These are phyloP conservation scores for Chloropicon primus DNA, from an alignment of 139 green algal genomes.

Conservation along the genomic window DNA sequence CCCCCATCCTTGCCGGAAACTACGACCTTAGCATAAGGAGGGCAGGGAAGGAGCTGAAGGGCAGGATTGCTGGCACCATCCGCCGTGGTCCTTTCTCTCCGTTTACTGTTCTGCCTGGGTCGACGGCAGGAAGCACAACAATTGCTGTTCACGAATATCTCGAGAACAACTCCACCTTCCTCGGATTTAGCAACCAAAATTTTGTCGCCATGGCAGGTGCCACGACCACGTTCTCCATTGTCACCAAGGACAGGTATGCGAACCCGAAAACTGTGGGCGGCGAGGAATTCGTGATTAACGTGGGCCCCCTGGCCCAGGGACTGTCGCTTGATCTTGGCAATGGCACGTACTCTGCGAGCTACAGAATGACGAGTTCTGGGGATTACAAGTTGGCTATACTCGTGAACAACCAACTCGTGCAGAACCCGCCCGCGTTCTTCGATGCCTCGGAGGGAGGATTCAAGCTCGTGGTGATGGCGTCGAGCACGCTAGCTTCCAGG, in stretches of 20 bases:
- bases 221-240: slow-evolving; percentile 3
- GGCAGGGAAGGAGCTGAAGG: not conserved
- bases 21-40: not conserved
- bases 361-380: slow-evolving; percentile 1
- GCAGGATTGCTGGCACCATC: not conserved
- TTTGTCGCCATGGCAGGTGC: slow-evolving; percentile 1
- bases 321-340: slow-evolving; percentile 1
- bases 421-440: not conserved
- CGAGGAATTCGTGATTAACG: slow-evolving; percentile 8
- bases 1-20: not conserved
- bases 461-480: not conserved
- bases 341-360: slow-evolving; percentile 7
- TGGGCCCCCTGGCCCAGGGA: slow-evolving; percentile 2
- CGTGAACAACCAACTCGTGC: slow-evolving; percentile 2
- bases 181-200: not conserved
- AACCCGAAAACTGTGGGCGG: slow-evolving; percentile 2
- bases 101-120: not conserved
- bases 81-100: not conserved
- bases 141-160: not conserved
- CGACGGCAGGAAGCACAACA: not conserved
- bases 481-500: not conserved
- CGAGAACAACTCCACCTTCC: not conserved
- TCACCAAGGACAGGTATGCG: slow-evolving; percentile 1
- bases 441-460: not conserved
- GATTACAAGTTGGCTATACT: slow-evolving; percentile 6